phyloP scores from a whole-genome alignment of 371 early-diverging fungal genomes.

The Apophysomyces elegans region DNA sequence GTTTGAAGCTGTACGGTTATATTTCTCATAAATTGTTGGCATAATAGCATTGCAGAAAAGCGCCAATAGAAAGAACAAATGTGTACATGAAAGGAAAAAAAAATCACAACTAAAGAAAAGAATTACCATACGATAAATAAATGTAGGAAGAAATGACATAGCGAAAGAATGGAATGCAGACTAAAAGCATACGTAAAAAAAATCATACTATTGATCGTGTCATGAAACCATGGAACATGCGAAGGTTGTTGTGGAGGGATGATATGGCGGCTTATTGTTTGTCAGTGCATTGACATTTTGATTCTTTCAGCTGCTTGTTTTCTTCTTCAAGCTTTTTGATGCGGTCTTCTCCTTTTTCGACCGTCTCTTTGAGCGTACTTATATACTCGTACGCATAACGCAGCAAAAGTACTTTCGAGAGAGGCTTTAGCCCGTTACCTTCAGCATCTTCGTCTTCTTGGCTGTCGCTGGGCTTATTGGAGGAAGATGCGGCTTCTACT shows the following conservation, averaged over 20 bases:
- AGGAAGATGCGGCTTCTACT: conserved; percentile 11
- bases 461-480: conserved; percentile 1
- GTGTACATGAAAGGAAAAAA: too few species aligned
- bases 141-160: too few species aligned
- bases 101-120: too few species aligned
- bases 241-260: background rate
- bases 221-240: background rate
- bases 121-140: too few species aligned
- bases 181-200: too few species aligned
- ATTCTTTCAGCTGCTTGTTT: background rate
- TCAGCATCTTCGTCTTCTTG: conserved; percentile 16
- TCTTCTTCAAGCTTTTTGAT: background rate
- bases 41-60: too few species aligned
- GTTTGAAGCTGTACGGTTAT: too few species aligned
- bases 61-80: too few species aligned
- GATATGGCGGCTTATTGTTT: background rate
- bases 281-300: background rate
- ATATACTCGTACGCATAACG: conserved; percentile 67
- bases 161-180: too few species aligned
- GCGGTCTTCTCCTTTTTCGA: conserved; percentile 30
- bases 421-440: conserved; percentile 32
- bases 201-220: too few species aligned
- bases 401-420: conserved; percentile 53
- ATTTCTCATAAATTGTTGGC: too few species aligned
- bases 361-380: conserved; percentile 40